A percentile compares a stretch with the other conserved stretches of the same genome.
Conservation (phyloP, 2,329 filamentous ascomycete genomes). For the Leptosphaerulina australis region DNA sequence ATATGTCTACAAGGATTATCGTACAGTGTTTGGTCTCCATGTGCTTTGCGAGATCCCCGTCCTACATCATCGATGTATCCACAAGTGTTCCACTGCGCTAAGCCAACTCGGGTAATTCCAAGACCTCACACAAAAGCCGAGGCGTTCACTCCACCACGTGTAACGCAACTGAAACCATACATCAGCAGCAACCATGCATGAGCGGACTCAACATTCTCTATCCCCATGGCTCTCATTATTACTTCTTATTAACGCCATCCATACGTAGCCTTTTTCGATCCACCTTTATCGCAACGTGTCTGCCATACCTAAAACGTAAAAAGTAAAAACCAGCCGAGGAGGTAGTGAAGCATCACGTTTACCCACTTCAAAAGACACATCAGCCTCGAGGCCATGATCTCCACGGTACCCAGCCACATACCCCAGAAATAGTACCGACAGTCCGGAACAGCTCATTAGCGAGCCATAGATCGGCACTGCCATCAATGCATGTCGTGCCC, state of each 20-base stretch:
- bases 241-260: too few relatives aligned
- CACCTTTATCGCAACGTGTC: too few relatives aligned
- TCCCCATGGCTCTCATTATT: neutral
- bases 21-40: too few relatives aligned
- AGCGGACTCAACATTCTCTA: slow-evolving; percentile 4
- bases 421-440: slow-evolving; percentile 1
- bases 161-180: slow-evolving; percentile 17
- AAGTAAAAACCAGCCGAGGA: neutral
- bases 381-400: slow-evolving; percentile 3
- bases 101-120: neutral
- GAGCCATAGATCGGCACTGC: slow-evolving; percentile 7
- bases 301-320: too few relatives aligned
- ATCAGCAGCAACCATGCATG: slow-evolving; percentile 7
- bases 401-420: slow-evolving; percentile 14
- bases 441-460: slow-evolving; percentile 8
- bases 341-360: neutral
- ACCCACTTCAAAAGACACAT: neutral
- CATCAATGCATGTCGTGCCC: slow-evolving; percentile 12
- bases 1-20: too few relatives aligned
- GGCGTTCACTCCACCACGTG: slow-evolving; percentile 6
- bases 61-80: too few relatives aligned
- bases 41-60: neutral
- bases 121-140: slow-evolving; percentile 2
- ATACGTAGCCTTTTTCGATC: too few relatives aligned
- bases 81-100: neutral